A percentile compares a stretch with the other conserved stretches of the same genome.
Conservation (phyloP, 108 stramenopile species). For the Skeletonema tropicum region DNA sequence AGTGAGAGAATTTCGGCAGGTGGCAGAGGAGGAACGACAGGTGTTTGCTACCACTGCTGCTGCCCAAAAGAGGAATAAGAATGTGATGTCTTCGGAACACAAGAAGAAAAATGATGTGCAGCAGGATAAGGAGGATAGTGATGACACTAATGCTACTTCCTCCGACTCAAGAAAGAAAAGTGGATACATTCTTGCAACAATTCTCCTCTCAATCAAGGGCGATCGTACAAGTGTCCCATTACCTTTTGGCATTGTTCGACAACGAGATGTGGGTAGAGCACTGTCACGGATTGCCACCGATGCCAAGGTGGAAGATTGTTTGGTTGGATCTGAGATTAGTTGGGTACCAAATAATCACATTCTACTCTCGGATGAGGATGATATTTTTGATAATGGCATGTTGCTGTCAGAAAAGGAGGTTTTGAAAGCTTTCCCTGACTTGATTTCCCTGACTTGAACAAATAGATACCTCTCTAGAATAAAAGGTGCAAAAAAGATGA, state of each 20-base stretch:
- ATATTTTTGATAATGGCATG: background rate
- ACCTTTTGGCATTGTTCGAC: constrained; percentile 24
- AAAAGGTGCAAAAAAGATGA: background rate
- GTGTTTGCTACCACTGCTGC: background rate
- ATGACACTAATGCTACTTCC: background rate
- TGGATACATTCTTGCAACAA: constrained; percentile 32
- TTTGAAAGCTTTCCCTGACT: constrained; percentile 28
- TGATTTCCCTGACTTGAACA: constrained; percentile 24
- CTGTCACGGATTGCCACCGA: constrained; percentile 71
- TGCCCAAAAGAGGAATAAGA: background rate
- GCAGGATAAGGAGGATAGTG: background rate
- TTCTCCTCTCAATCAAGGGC: constrained; percentile 45
- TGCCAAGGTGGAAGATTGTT: constrained; percentile 73
- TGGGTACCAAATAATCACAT: constrained; percentile 58
- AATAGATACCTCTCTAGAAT: background rate
- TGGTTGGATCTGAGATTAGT: constrained; percentile 76
- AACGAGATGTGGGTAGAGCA: constrained; percentile 62
- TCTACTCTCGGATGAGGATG: background rate
- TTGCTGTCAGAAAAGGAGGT: constrained; percentile 27
- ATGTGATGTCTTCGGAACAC: no score
- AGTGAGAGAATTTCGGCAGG: constrained; percentile 22
- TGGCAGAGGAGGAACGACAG: constrained; percentile 24
- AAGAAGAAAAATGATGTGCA: background rate
- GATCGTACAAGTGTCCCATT: constrained; percentile 39
- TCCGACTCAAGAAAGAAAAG: background rate